These are phyloP conservation scores for Populus pruinosa DNA, from an alignment of 345 rosid genomes.

Conservation along the genomic window DNA sequence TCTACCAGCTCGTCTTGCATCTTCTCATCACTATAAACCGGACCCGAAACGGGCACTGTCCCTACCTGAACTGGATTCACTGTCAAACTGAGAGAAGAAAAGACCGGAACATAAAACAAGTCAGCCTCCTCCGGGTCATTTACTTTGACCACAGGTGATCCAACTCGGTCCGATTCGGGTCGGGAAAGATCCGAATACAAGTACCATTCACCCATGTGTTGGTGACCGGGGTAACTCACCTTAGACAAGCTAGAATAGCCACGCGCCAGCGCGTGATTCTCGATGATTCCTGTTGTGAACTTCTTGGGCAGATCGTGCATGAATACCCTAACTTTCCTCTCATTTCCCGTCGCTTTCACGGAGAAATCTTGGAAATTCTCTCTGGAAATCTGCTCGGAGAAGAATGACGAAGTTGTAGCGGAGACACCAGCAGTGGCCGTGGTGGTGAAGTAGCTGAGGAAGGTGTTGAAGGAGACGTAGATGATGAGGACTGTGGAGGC, in stretches of 20 bases:
- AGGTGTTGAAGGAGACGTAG: slow-evolving; percentile 61
- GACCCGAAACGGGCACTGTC: slow-evolving; percentile 36
- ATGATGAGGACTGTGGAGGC: slow-evolving; percentile 51
- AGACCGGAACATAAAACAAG: slow-evolving; percentile 78
- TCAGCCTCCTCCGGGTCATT: slow-evolving; percentile 80
- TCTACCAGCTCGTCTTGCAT: slow-evolving; percentile 77
- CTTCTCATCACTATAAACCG: slow-evolving; percentile 70
- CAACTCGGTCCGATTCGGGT: slow-evolving; percentile 52
- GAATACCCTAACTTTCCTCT: slow-evolving; percentile 47
- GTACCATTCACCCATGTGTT: slow-evolving; percentile 99
- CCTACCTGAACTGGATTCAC: slow-evolving; percentile 45
- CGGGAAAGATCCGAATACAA: slow-evolving; percentile 65
- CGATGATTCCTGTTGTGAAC: slow-evolving; percentile 77
- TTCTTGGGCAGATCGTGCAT: slow-evolving; percentile 78
- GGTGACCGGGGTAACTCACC: slow-evolving; percentile 90
- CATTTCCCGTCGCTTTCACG: background rate
- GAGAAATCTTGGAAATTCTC: slow-evolving; percentile 11
- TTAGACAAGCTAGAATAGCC: slow-evolving; percentile 50
- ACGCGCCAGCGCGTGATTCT: slow-evolving; percentile 73
- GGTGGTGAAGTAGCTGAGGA: slow-evolving; percentile 47
- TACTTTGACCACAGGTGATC: slow-evolving; percentile 58
- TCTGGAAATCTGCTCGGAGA: slow-evolving; percentile 21
- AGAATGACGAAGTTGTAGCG: slow-evolving; percentile 12
- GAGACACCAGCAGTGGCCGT: slow-evolving; percentile 18
- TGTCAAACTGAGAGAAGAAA: slow-evolving; percentile 77